phyloP scores from a whole-genome alignment of 805 yeast species.

The Saccharomycopsis sp. region DNA sequence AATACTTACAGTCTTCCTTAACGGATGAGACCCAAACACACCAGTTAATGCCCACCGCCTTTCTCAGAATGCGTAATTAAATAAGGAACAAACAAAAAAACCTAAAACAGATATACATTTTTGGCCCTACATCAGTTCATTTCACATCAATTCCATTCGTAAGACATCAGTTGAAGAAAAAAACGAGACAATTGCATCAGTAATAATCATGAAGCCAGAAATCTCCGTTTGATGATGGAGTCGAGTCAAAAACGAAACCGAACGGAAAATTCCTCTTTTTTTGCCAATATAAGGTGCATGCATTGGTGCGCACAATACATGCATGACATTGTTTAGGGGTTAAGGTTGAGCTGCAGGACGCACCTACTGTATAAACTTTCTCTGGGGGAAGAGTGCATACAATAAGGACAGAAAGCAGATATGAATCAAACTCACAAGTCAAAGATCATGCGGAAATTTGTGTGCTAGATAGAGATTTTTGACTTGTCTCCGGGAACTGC shows the following conservation, averaged over 20 bases:
- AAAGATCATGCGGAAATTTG: background rate
- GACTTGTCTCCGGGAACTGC: too few relatives aligned
- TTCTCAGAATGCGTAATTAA: background rate
- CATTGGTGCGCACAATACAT: background rate
- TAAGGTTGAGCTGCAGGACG: background rate
- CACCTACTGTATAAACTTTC: background rate
- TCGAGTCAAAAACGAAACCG: background rate
- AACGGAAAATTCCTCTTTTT: background rate
- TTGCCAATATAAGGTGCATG: background rate
- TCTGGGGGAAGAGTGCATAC: background rate
- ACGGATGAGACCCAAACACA: background rate
- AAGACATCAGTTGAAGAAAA: too few relatives aligned
- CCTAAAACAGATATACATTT: background rate
- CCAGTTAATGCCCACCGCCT: background rate
- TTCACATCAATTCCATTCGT: background rate
- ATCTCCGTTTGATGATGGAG: background rate
- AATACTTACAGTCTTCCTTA: background rate
- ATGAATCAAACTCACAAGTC: background rate
- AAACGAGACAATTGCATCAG: too few relatives aligned
- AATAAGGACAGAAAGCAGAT: background rate
- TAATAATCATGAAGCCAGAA: background rate
- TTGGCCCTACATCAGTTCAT: background rate
- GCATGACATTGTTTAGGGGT: background rate
- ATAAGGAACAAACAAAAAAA: background rate
- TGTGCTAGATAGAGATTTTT: background rate